A percentile compares a stretch with the other conserved stretches of the same genome.
phyloP scores from a whole-genome alignment of 2,329 filamentous ascomycete species.

The Colletotrichum sp. region DNA sequence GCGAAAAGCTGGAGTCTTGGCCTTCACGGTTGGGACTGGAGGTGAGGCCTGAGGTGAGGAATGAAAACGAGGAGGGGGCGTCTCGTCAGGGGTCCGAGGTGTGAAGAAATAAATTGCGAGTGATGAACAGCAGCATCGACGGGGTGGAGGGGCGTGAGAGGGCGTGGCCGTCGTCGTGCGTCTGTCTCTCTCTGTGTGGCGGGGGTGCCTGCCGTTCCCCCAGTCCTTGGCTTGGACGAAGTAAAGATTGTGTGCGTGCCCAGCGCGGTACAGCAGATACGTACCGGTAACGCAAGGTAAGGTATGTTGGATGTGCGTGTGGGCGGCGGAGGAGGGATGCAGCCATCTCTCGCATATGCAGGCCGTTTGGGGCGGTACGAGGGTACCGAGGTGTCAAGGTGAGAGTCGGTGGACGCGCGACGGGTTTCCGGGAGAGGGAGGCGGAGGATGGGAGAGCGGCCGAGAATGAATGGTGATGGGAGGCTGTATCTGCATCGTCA shows the following conservation, averaged over 20 bases:
- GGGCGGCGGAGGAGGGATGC: constrained; percentile 9
- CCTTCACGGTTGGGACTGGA: neutral
- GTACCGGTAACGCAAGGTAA: constrained; percentile 2
- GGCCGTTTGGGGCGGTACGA: constrained; percentile 17
- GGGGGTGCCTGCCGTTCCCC: constrained; percentile 13
- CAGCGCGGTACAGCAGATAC: neutral
- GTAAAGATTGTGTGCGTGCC: constrained; percentile 12
- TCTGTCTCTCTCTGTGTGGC: constrained; percentile 12
- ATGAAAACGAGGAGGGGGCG: constrained; percentile 2
- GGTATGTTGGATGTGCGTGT: neutral
- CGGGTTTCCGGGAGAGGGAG: neutral
- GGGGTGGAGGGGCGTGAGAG: neutral
- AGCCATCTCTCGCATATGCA: constrained; percentile 24
- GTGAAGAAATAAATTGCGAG: neutral
- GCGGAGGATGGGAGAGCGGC: neutral
- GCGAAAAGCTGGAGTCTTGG: constrained; percentile 5
- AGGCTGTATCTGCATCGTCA: neutral
- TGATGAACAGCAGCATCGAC: neutral
- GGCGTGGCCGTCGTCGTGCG: constrained; percentile 4
- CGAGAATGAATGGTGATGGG: neutral
- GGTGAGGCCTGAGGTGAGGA: neutral
- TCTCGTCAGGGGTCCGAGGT: neutral
- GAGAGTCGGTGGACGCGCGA: neutral
- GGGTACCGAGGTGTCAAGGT: constrained; percentile 5
- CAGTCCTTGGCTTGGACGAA: constrained; percentile 21